Conservation (phyloP, 306 rosid species). For the Dalbergia cultrata region DNA sequence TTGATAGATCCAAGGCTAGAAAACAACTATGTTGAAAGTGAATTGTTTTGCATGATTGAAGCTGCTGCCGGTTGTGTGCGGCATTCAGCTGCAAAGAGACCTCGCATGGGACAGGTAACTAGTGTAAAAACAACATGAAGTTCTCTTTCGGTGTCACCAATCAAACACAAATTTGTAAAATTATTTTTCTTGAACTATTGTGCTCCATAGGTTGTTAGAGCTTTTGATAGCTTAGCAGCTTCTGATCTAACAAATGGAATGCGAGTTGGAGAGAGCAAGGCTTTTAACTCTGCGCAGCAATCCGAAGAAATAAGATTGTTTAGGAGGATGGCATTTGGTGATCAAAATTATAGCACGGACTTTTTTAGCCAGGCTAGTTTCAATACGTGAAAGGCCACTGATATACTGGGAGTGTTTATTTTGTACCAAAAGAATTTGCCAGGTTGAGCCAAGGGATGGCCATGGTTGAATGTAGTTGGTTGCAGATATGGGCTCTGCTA, state of each 20-base stretch:
- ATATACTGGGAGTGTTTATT: slow-evolving; percentile 43
- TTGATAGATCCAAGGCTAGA: slow-evolving; percentile 79
- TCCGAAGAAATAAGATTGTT: slow-evolving; percentile 78
- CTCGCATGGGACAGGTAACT: slow-evolving; percentile 93
- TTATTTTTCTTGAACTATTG: slow-evolving; percentile 40
- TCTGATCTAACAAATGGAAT: slow-evolving; percentile 88
- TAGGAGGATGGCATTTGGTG: slow-evolving; percentile 82
- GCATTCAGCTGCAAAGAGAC: slow-evolving; percentile 82
- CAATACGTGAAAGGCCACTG: slow-evolving; percentile 49
- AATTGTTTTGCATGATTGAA: slow-evolving; percentile 77
- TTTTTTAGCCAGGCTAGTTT: slow-evolving; percentile 63
- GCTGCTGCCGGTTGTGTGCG: slow-evolving; percentile 91
- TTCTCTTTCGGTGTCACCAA: not conserved
- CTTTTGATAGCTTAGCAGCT: slow-evolving; percentile 73
- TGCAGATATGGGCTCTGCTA: slow-evolving; percentile 39
- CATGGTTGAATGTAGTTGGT: slow-evolving; percentile 34
- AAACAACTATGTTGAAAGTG: slow-evolving; percentile 69
- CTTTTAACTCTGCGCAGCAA: slow-evolving; percentile 71
- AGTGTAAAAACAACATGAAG: slow-evolving; percentile 9
- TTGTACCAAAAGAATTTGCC: slow-evolving; percentile 39
- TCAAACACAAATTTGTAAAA: slow-evolving; percentile 17
- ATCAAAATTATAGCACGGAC: slow-evolving; percentile 76
- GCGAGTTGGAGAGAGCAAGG: slow-evolving; percentile 84
- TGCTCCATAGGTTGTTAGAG: slow-evolving; percentile 83
- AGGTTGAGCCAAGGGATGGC: slow-evolving; percentile 39